Evolutionary conservation across 129 eudicot species (phyloP).

Genomic region (Chrysanthemum lavandulifolium): DNA sequence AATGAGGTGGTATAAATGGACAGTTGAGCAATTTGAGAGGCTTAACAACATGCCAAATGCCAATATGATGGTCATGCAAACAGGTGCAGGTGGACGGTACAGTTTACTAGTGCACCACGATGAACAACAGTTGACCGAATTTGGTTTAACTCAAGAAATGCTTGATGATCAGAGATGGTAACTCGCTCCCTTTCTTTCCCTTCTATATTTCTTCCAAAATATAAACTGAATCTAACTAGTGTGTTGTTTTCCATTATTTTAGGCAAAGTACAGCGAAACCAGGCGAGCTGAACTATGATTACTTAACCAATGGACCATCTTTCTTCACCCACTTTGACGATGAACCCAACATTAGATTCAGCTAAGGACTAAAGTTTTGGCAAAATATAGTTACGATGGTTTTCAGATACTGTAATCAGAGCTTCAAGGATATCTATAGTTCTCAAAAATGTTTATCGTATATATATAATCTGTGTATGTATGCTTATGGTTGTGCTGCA

Average conservation of each 20-base stretch:
- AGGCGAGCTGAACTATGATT: slow-evolving; percentile 68
- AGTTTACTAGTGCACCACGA: slow-evolving; percentile 74
- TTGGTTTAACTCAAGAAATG: slow-evolving; percentile 78
- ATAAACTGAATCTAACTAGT: background rate
- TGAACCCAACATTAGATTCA: slow-evolving; percentile 23
- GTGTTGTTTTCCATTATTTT: background rate
- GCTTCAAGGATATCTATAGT: background rate
- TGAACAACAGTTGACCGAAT: slow-evolving; percentile 52
- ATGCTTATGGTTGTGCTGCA: too few species aligned
- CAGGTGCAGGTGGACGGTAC: slow-evolving; percentile 88
- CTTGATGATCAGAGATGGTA: slow-evolving; percentile 84
- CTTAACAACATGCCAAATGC: slow-evolving; percentile 65
- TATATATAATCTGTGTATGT: background rate
- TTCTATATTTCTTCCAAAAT: background rate
- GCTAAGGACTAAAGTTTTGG: slow-evolving; percentile 5
- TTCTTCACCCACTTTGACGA: slow-evolving; percentile 75
- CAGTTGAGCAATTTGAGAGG: slow-evolving; percentile 79
- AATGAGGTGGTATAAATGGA: slow-evolving; percentile 96
- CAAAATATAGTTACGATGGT: background rate
- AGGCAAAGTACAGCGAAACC: slow-evolving; percentile 80
- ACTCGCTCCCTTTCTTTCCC: background rate
- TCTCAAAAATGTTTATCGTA: background rate
- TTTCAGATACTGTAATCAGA: background rate
- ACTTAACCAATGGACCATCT: slow-evolving; percentile 66
- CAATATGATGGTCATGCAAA: slow-evolving; percentile 68